Base-by-base conservation (phyloP, 2,329 filamentous ascomycete species). In the Colletotrichum chrysophilum region DNA sequence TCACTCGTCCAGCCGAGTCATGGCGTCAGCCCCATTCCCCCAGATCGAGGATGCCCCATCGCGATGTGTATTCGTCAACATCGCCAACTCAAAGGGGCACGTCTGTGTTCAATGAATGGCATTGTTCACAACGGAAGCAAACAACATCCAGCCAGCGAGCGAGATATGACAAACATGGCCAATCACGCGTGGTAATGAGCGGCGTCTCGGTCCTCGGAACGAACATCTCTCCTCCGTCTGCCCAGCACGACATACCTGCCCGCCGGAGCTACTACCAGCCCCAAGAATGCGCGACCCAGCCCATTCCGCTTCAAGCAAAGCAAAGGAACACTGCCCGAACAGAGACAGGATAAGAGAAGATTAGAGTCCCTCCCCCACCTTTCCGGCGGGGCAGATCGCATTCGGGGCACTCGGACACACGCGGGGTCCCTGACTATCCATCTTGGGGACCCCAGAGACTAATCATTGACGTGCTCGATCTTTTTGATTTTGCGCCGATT, bases 401-500 rank as follows among this genome's bases (percentile, higher is more conserved):
- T 68, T 69, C 58, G 56, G 61, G 32, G 61, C n/a, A 36, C 38
- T 64, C 64, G 43, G 70, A n/a, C 66, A 70, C 61, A 60, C 52
- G 71, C 55, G 70, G 58, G 67, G 60, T 70, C 71, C 71, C 66
- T 66, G 66, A 66, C 43, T 52, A 52, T 48, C 38, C 21, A 38
- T 58, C 38, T 55, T 66, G 14, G 32, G 30, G 18, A n/a, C 55
- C 52, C 14, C 26, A 36, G 16, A 60, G 30, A 43, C n/a, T 21
- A 64, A 61, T 76, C 64, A 48, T 64, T 76, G 68, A 77, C 75
- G 68, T 77, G 64, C 64, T 77, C 58, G 75, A 76, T 65, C 34
- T 58, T 18, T 56, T 24, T 21, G 43, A 52, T 52, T 36, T 48
- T 66, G 61, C 62, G 61, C 70, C 60, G 32, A 61, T 26, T 48